phyloP scores from a whole-genome alignment of 306 rosid species.

The Malus fusca region DNA sequence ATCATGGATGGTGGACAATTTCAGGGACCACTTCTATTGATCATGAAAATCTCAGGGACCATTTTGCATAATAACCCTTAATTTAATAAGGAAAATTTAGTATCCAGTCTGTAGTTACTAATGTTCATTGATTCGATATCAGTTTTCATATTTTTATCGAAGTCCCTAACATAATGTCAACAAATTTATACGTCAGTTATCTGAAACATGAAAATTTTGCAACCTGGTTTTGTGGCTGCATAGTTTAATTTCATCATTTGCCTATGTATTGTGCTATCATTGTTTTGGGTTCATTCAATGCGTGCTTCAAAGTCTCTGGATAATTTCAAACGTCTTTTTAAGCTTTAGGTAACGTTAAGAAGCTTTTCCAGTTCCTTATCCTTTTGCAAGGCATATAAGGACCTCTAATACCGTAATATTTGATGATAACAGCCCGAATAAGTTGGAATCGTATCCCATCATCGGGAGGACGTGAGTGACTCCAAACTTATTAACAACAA shows the following conservation, averaged over 20 bases:
- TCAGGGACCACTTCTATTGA: too few species aligned
- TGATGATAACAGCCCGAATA: conserved; percentile 73
- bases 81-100: too few species aligned
- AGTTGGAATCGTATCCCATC: conserved; percentile 52
- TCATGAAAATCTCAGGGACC: too few species aligned
- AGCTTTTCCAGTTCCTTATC: neutral
- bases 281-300: neutral
- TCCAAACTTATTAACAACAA: conserved; percentile 24
- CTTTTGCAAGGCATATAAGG: conserved; percentile 8
- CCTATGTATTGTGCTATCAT: neutral
- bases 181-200: neutral
- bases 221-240: neutral
- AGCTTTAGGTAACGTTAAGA: neutral
- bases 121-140: too few species aligned
- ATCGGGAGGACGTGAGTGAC: conserved; percentile 36
- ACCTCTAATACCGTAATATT: conserved; percentile 8
- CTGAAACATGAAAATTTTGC: neutral
- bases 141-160: too few species aligned
- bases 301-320: neutral
- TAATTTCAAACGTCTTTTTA: neutral
- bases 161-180: too few species aligned
- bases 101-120: too few species aligned
- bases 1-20: too few species aligned
- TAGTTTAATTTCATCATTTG: neutral
- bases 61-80: too few species aligned